phyloP scores from a whole-genome alignment of 208 protist species.

The Entamoeba histolytica region DNA sequence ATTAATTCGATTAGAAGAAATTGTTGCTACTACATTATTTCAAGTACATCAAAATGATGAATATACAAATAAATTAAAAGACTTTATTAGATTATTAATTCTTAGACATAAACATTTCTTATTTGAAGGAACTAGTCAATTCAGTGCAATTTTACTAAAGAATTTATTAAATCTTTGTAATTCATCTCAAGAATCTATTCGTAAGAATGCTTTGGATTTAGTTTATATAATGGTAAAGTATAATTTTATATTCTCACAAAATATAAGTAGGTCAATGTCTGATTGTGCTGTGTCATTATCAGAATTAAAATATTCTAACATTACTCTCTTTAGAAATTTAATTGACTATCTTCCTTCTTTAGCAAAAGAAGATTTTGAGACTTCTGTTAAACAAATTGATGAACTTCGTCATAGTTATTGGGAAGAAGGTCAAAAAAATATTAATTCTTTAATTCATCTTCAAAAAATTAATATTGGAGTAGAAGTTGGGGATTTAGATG shows the following conservation, averaged over 20 bases:
- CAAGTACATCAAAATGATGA: not conserved
- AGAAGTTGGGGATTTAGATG: not conserved
- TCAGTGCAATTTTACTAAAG: not conserved
- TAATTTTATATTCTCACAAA: not conserved
- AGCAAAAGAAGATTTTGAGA: not conserved
- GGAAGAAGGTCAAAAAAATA: not conserved
- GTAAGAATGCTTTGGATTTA: not conserved
- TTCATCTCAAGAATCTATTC: not conserved
- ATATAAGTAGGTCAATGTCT: not conserved
- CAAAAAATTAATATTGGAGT: not conserved
- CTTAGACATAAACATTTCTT: not conserved
- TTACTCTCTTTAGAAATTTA: not conserved
- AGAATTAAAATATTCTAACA: not conserved
- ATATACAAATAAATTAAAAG: not conserved
- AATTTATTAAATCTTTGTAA: not conserved
- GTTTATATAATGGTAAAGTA: not conserved
- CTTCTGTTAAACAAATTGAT: not conserved
- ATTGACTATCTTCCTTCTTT: not conserved
- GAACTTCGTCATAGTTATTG: not conserved
- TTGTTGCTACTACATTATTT: not conserved
- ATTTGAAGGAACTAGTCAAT: not conserved
- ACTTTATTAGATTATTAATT: not conserved
- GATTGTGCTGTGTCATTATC: not conserved
- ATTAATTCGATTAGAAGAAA: not conserved
- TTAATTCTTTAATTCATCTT: not conserved